Evolutionary conservation across 2,329 filamentous ascomycete genomes (phyloP).

Genomic region (Taxawa tesnikishii): DNA sequence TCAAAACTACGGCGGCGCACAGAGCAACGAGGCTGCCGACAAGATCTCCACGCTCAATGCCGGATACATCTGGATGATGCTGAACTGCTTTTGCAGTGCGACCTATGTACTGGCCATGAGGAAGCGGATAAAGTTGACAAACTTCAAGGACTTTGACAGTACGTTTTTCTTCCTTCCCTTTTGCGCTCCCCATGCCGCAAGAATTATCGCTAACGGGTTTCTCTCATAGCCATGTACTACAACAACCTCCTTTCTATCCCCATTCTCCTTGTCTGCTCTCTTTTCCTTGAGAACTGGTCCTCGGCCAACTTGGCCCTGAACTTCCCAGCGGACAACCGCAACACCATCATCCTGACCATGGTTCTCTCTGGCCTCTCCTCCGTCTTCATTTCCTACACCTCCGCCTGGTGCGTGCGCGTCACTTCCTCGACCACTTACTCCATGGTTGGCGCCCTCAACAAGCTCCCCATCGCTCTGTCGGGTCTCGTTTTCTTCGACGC

Average conservation of each 20-base stretch:
- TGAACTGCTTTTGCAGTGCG: slow-evolving; percentile 92
- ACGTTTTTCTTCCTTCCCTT: slow-evolving; percentile 32
- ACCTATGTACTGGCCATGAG: slow-evolving; percentile 86
- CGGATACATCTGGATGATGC: slow-evolving; percentile 94
- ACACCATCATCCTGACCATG: slow-evolving; percentile 75
- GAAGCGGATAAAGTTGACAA: slow-evolving; percentile 98
- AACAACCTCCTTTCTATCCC: slow-evolving; percentile 97
- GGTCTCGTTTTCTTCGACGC: slow-evolving; percentile 93
- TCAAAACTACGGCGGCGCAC: slow-evolving; percentile 38
- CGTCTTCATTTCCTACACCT: slow-evolving; percentile 99
- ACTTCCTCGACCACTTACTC: slow-evolving; percentile 97
- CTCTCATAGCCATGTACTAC: slow-evolving; percentile 98
- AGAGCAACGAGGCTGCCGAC: slow-evolving; percentile 40
- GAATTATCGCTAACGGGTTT: slow-evolving; percentile 4
- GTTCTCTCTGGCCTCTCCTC: slow-evolving; percentile 84
- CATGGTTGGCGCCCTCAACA: slow-evolving; percentile 97
- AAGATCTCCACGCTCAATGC: slow-evolving; percentile 84
- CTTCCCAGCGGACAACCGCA: slow-evolving; percentile 74
- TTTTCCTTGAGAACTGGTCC: slow-evolving; percentile 88
- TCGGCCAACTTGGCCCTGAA: slow-evolving; percentile 69
- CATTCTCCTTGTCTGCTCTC: slow-evolving; percentile 68
- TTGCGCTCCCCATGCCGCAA: not conserved
- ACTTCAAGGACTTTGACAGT: slow-evolving; percentile 99
- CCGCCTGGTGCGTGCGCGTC: slow-evolving; percentile 95
- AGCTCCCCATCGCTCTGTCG: slow-evolving; percentile 86